Base-by-base conservation (phyloP, 108 stramenopile genomes). In the Fistulifera solaris region DNA sequence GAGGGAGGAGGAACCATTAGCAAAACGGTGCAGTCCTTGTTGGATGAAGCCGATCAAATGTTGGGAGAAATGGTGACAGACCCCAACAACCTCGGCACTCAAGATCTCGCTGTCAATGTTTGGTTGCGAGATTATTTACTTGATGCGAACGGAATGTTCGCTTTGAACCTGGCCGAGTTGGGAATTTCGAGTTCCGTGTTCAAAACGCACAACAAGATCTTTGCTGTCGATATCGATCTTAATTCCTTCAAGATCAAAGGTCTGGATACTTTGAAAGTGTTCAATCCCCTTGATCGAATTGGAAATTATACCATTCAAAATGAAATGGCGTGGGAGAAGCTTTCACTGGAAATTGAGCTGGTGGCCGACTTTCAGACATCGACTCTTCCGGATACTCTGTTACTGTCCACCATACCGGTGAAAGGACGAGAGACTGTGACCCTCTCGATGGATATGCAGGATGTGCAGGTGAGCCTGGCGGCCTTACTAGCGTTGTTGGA, bases 231-330 rank as follows among this genome's bases (percentile, higher is more conserved):
- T 49, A 51, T 63, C 65, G 1, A 64, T 35, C 31, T 35, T 8
- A 35, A 35, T 35, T 3, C 31, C 31, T 35, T 71, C 13, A 25
- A n/a, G 7, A 25, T 74, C 19, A 43, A 54, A 19, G 76, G 76
- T 19, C 48, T 78, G 44, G 76, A 78, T 48, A 51, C 63, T 21
- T 74, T 78, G 15, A 38, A 52, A 7, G 64, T 57, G 26, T 17
- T 77, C 38, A 59, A 78, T 45, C 28, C 66, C n/a, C 49, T 78
- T 44, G 57, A 59, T 38, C 56, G 49, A 17, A 60, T 74, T 57
- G 73, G 70, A 5, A 67, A 66, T 18, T 35, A 63, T 35, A 78
- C 73, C 1, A 49, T 78, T 45, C 43, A 59, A 17, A 74, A 26
- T 13, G 6, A 18, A 26, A 2, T 54, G 31, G 17, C 54, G 2